Conservation (phyloP, 331 rosid genomes). For the Spiraea crenata region DNA sequence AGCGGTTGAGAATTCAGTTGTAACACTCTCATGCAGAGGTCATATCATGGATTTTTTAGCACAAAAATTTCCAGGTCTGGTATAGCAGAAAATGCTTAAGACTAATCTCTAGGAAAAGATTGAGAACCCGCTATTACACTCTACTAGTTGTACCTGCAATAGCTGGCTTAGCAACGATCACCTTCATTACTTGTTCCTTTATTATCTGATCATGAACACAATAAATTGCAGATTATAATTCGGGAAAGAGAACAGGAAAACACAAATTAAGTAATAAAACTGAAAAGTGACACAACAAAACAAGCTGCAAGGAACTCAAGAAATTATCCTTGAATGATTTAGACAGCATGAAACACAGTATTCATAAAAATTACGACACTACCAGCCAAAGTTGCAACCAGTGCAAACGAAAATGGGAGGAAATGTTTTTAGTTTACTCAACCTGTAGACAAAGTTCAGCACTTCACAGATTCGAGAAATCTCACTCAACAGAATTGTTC, state of each 20-base stretch:
- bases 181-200: slow-evolving; percentile 53
- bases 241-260: neutral
- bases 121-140: neutral
- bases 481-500: slow-evolving; percentile 93
- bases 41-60: neutral
- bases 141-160: slow-evolving; percentile 57
- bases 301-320: slow-evolving; percentile 1
- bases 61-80: neutral
- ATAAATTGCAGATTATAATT: slow-evolving; percentile 6
- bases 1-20: neutral
- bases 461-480: slow-evolving; percentile 30
- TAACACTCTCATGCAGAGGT: neutral
- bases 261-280: neutral
- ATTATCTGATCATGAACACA: slow-evolving; percentile 42
- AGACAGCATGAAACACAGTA: slow-evolving; percentile 95
- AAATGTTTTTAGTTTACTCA: slow-evolving; percentile 10
- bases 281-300: neutral
- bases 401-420: slow-evolving; percentile 35
- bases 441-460: slow-evolving; percentile 10
- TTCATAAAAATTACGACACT: slow-evolving; percentile 86
- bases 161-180: slow-evolving; percentile 69
- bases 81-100: neutral
- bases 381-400: slow-evolving; percentile 78
- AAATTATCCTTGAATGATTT: slow-evolving; percentile 67
- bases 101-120: neutral